phyloP scores from a whole-genome alignment of 768 basidiomycete genomes.

The Myochromella boudieri region DNA sequence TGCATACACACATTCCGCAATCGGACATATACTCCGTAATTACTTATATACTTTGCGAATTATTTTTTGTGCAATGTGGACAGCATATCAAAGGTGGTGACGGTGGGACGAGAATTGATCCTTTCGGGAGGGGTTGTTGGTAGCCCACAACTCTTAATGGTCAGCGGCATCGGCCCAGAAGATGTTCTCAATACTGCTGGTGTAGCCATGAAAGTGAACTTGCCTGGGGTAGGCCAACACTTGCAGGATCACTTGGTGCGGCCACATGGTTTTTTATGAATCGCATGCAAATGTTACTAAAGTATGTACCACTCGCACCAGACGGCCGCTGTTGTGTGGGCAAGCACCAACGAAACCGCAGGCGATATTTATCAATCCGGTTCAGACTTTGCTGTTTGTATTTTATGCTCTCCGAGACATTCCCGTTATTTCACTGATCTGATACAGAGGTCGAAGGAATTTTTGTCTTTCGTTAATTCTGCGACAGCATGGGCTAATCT shows the following conservation, averaged over 20 bases:
- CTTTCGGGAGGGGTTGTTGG: constrained; percentile 41
- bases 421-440: constrained; percentile 3
- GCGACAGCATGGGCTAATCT: constrained; percentile 60
- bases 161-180: constrained; percentile 56
- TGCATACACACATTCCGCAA: no score
- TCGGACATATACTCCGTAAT: no score
- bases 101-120: constrained; percentile 47
- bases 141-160: constrained; percentile 53
- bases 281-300: no score
- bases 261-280: background rate
- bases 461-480: constrained; percentile 59
- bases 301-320: no score
- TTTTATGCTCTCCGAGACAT: constrained; percentile 26
- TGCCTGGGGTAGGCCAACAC: constrained; percentile 62
- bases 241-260: constrained; percentile 46
- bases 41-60: no score
- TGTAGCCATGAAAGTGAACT: constrained; percentile 42
- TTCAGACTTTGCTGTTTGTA: constrained; percentile 28
- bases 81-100: no score
- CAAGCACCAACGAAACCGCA: constrained; percentile 25
- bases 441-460: constrained; percentile 29
- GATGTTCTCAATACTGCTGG: constrained; percentile 47
- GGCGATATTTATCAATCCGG: constrained; percentile 28
- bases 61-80: no score
- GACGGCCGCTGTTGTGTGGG: constrained; percentile 10